A percentile compares a stretch with the other conserved stretches of the same genome.
These are phyloP conservation scores for Yamadazyma conglobata DNA, from an alignment of 1,139 yeast species.

Conservation along the genomic window DNA sequence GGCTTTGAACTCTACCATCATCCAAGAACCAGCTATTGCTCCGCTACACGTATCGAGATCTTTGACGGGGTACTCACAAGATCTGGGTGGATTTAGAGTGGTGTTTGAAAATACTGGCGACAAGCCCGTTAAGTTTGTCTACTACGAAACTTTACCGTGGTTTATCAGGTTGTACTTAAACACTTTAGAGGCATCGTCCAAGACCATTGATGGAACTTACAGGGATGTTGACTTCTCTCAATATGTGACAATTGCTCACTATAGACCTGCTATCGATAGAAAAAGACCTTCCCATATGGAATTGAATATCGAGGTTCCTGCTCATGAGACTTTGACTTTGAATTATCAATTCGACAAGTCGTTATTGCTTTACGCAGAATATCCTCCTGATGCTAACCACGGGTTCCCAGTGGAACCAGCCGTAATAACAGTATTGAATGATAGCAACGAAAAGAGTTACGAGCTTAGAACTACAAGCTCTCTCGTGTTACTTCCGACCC, in stretches of 20 bases:
- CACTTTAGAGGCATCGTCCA: constrained; percentile 39
- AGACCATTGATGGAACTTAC: constrained; percentile 22
- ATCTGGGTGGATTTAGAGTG: constrained; percentile 82
- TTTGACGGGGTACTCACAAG: constrained; percentile 88
- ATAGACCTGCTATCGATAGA: constrained; percentile 78
- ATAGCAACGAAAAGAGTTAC: constrained; percentile 32
- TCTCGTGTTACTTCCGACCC: constrained; percentile 85
- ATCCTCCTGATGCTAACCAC: constrained; percentile 98
- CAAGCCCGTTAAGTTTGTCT: constrained; percentile 48
- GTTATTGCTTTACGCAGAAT: constrained; percentile 78
- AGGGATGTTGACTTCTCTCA: constrained; percentile 8
- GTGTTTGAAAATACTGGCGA: constrained; percentile 57
- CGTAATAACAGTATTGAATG: constrained; percentile 53
- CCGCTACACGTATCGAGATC: constrained; percentile 81
- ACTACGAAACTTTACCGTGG: constrained; percentile 91
- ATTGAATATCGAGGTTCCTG: constrained; percentile 59
- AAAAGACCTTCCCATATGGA: constrained; percentile 82
- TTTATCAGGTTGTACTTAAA: constrained; percentile 81
- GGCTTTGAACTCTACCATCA: constrained; percentile 32
- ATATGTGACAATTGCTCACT: constrained; percentile 51
- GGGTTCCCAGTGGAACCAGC: constrained; percentile 96
- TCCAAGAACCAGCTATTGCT: constrained; percentile 41
- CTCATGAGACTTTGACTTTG: constrained; percentile 57
- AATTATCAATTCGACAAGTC: constrained; percentile 86
- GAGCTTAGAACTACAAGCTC: constrained; percentile 80